Base-by-base conservation (phyloP, 208 protist genomes). In the Crithidia mellificae region DNA sequence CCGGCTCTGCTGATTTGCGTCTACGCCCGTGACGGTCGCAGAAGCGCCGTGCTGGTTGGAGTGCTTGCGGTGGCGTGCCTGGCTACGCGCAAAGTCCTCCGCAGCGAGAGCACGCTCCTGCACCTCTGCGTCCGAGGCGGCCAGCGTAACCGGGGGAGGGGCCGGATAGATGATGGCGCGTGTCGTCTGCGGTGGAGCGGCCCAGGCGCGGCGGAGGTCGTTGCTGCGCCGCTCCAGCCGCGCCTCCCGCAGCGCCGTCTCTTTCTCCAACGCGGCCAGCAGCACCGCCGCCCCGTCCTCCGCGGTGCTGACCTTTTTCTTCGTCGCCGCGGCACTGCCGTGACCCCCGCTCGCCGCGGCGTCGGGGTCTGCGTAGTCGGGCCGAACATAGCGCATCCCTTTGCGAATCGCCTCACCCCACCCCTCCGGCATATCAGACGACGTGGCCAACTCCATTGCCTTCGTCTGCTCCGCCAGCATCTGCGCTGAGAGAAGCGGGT, bases 81-180 rank as follows among this genome's bases (percentile, higher is more conserved):
- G 65, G 22, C 34, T 63, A 51, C 72, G 61, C 19, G 80, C 72
- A 51, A 90, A 88, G 27, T 80, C 74, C 55, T 88, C 78, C 0
- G 81, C 84, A 8, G 83, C 65, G 51, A 77, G 50, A 11, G 87
- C 87, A 30, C 79, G 54, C 64, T 90, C 80, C 50, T 83, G 75
- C 8, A 91, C 65, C 50, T 92, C 85, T 0, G 73, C 78, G 39
- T 94, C 89, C 5, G 51, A 84, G 6, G 66, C 66, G 0, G 76
- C 83, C 29, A 70, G 34, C 25, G 81, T 78, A 4, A 93, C 88
- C n/a, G 71, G 70, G 6, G 88, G 84, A 20, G 64, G 47, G 14
- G 81, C 70, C 0, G 85, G 89, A 17, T 50, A 52, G 27, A 91
- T 76, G 30, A 54, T 22, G 6, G 8, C 25, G 12, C 38, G 8